These are phyloP conservation scores for Fusarium sp. DNA, from an alignment of 2,329 filamentous ascomycete species.

Conservation along the genomic window DNA sequence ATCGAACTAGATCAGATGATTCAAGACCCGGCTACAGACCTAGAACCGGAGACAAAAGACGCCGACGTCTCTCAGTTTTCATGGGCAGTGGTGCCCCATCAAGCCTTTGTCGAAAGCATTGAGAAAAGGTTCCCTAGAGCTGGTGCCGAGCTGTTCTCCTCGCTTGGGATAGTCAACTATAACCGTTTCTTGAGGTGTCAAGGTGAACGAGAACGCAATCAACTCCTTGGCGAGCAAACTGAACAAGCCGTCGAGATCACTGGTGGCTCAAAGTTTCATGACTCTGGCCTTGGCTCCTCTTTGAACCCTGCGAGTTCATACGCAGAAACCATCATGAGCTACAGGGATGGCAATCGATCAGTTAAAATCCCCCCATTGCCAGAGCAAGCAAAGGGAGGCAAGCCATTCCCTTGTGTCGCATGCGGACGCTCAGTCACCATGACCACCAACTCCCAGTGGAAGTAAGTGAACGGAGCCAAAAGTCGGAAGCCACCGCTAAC, in stretches of 20 bases:
- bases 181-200: background rate
- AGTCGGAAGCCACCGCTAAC: background rate
- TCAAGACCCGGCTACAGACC: background rate
- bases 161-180: background rate
- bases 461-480: background rate
- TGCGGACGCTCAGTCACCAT: background rate
- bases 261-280: background rate
- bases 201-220: background rate
- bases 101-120: background rate
- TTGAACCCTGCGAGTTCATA: background rate
- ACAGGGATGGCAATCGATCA: background rate
- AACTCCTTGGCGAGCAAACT: background rate
- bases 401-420: background rate
- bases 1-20: slow-evolving; percentile 4
- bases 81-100: background rate
- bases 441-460: background rate
- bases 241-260: background rate
- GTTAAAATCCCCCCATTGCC: background rate
- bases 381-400: background rate
- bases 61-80: too few species aligned
- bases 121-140: background rate
- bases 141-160: background rate
- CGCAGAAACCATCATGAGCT: background rate
- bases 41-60: background rate
- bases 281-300: slow-evolving; percentile 2